These are phyloP conservation scores for Microascus cirrosus DNA, from an alignment of 2,329 filamentous ascomycete genomes.

Conservation along the genomic window DNA sequence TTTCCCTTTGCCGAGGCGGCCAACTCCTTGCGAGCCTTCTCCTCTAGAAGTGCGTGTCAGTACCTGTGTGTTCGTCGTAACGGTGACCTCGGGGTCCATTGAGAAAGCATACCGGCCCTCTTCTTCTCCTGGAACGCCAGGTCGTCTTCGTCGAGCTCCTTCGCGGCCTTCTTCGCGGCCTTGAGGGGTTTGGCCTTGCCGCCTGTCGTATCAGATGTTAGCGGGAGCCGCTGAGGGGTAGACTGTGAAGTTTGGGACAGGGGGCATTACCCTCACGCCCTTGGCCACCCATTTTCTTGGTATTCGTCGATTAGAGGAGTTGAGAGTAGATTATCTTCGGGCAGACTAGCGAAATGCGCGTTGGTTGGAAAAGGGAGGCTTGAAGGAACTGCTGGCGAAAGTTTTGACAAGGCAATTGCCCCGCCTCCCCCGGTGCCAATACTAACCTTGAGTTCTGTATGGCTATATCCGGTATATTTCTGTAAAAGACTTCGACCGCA, in stretches of 20 bases:
- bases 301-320: background rate
- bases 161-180: constrained; percentile 73
- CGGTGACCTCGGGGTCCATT: background rate
- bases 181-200: constrained; percentile 81
- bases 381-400: background rate
- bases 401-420: background rate
- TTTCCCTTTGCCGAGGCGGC: constrained; percentile 76
- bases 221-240: background rate
- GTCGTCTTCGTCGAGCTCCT: constrained; percentile 82
- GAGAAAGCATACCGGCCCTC: constrained; percentile 54
- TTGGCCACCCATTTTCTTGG: constrained; percentile 47
- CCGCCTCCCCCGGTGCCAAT: background rate
- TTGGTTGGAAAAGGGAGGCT: background rate
- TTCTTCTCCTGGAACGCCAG: constrained; percentile 75
- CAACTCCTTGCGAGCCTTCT: constrained; percentile 77
- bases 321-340: background rate
- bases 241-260: background rate
- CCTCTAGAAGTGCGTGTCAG: constrained; percentile 37
- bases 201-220: constrained; percentile 32
- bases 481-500: background rate
- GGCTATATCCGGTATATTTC: background rate
- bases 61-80: background rate
- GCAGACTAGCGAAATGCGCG: background rate
- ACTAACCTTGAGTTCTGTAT: background rate
- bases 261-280: constrained; percentile 49